These are phyloP conservation scores for Aristolochia fimbriata DNA, from an alignment of 164 flowering plant genomes.

Conservation along the genomic window DNA sequence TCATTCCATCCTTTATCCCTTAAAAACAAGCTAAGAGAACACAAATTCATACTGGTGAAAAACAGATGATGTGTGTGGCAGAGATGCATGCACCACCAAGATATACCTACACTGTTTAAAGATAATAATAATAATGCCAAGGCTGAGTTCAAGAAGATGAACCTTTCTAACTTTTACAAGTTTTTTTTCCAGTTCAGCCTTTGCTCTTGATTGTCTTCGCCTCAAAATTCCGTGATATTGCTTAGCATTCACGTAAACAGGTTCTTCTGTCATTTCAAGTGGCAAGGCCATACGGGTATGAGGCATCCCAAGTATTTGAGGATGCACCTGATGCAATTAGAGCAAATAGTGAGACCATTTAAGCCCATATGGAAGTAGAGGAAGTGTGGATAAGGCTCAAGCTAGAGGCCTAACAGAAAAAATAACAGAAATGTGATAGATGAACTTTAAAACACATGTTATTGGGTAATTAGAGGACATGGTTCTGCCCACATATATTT, in stretches of 20 bases:
- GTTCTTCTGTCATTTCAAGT: slow-evolving; percentile 85
- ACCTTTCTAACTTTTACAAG: slow-evolving; percentile 83
- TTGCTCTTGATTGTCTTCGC: slow-evolving; percentile 94
- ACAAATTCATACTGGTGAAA: too few species aligned
- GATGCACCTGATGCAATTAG: slow-evolving; percentile 45
- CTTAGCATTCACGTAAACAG: slow-evolving; percentile 97
- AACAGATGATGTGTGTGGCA: too few species aligned
- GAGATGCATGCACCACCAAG: background rate
- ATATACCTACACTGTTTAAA: background rate
- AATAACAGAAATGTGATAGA: too few species aligned
- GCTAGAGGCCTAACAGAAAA: too few species aligned
- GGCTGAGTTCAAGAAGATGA: background rate
- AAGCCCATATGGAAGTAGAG: background rate
- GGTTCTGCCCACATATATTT: too few species aligned
- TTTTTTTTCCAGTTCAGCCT: slow-evolving; percentile 88
- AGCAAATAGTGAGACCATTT: background rate
- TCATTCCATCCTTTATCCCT: background rate
- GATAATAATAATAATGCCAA: background rate
- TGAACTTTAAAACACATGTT: too few species aligned
- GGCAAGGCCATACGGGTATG: slow-evolving; percentile 84
- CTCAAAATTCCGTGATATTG: slow-evolving; percentile 85
- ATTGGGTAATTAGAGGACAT: too few species aligned
- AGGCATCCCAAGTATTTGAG: slow-evolving; percentile 62
- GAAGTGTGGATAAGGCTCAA: background rate
- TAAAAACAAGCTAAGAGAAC: background rate